These are phyloP conservation scores for Lepidopterella palustris DNA, from an alignment of 495 filamentous ascomycete genomes.

Conservation along the genomic window DNA sequence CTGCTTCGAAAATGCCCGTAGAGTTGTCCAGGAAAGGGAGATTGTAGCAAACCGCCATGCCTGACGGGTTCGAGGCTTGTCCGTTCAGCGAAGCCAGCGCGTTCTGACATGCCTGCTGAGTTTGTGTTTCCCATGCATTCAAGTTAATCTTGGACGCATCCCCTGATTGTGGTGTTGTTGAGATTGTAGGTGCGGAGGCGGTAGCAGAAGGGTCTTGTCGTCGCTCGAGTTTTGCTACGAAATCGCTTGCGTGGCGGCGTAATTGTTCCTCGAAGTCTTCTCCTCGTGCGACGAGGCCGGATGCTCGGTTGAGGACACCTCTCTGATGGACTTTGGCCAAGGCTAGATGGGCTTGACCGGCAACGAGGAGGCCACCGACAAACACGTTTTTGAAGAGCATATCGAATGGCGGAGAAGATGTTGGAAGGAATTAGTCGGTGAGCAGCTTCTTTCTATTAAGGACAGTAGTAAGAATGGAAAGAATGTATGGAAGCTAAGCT, in stretches of 20 bases:
- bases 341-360: constrained; percentile 8
- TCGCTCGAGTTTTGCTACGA: constrained; percentile 15
- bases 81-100: constrained; percentile 42
- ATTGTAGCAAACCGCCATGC: constrained; percentile 75
- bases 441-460: constrained; percentile 21
- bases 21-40: constrained; percentile 54
- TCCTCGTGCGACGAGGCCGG: constrained; percentile 10
- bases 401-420: constrained; percentile 6
- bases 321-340: constrained; percentile 9
- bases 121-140: constrained; percentile 46
- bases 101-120: constrained; percentile 46
- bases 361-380: constrained; percentile 18
- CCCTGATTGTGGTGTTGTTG: constrained; percentile 21
- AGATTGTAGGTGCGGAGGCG: constrained; percentile 6
- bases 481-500: constrained; percentile 12
- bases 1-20: constrained; percentile 63
- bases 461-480: constrained; percentile 14
- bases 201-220: constrained; percentile 12
- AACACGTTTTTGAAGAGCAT: constrained; percentile 23
- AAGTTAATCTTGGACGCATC: constrained; percentile 21
- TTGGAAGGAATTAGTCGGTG: constrained; percentile 5
- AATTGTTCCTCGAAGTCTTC: constrained; percentile 16
- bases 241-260: constrained; percentile 14
- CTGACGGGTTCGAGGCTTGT: constrained; percentile 56
- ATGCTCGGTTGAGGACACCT: neutral